Evolutionary conservation across 768 basidiomycete genomes (phyloP).

Genomic region (Lactifluus volemus): DNA sequence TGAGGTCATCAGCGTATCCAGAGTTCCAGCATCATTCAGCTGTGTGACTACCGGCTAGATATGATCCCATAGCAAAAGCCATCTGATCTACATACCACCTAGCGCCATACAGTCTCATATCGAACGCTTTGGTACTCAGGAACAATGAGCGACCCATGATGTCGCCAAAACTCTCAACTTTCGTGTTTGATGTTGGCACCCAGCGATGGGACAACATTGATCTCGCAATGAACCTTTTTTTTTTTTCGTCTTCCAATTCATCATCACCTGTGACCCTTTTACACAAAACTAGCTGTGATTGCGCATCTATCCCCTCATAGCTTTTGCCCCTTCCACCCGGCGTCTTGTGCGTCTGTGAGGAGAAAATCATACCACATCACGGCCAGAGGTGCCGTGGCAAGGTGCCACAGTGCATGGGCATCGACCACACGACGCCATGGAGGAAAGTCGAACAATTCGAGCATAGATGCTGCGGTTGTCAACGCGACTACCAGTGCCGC

Average conservation of each 20-base stretch:
- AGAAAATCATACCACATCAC: constrained; percentile 83
- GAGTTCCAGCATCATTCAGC: background rate
- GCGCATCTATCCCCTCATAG: constrained; percentile 7
- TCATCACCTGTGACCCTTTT: background rate
- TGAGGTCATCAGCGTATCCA: no score
- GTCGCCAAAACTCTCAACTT: background rate
- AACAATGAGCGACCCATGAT: background rate
- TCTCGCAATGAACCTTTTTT: background rate
- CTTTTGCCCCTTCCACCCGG: constrained; percentile 50
- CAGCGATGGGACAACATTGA: background rate
- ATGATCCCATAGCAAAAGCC: background rate
- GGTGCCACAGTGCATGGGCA: constrained; percentile 92
- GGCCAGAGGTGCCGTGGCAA: constrained; percentile 70
- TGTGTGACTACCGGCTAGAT: background rate
- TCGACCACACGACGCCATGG: constrained; percentile 70
- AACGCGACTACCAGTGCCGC: constrained; percentile 54
- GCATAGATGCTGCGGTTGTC: constrained; percentile 62
- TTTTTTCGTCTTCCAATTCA: background rate
- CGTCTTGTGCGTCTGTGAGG: constrained; percentile 59
- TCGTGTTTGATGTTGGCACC: background rate
- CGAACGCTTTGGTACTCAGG: background rate
- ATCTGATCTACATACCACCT: constrained; percentile 4
- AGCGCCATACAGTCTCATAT: background rate
- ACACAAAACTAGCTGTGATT: background rate
- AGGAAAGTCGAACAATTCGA: constrained; percentile 91